phyloP scores from a whole-genome alignment of 345 rosid species.

The Anastatica hierochuntica region DNA sequence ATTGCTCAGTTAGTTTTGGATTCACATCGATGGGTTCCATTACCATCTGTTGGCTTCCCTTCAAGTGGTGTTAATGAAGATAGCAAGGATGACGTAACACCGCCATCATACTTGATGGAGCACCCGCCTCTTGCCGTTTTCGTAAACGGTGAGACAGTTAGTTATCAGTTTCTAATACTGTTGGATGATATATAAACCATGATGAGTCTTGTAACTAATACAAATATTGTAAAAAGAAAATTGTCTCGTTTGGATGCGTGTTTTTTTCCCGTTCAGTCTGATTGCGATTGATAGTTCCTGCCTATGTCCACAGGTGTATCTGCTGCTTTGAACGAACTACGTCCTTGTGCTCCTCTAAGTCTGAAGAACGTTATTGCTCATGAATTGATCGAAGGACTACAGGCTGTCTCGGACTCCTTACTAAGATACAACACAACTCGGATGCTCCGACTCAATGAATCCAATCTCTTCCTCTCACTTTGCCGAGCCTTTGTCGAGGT shows the following conservation, averaged over 20 bases:
- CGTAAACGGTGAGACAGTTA: constrained; percentile 62
- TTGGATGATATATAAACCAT: no score
- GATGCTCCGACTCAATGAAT: constrained; percentile 84
- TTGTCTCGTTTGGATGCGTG: background rate
- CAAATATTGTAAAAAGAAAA: background rate
- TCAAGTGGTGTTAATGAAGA: constrained; percentile 49
- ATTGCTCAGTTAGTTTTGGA: constrained; percentile 98
- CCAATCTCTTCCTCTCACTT: constrained; percentile 74
- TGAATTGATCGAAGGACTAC: constrained; percentile 72
- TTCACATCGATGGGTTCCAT: constrained; percentile 95
- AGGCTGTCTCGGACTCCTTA: constrained; percentile 69
- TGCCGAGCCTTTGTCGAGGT: constrained; percentile 91
- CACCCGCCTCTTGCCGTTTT: constrained; percentile 98
- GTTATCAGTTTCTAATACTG: no score
- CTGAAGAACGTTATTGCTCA: constrained; percentile 66
- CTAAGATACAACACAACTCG: constrained; percentile 80
- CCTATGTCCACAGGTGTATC: constrained; percentile 56
- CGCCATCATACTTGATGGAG: constrained; percentile 92
- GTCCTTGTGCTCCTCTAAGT: constrained; percentile 85
- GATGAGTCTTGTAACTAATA: background rate
- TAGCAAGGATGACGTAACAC: constrained; percentile 79
- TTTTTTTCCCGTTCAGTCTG: background rate
- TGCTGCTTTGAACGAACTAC: constrained; percentile 84
- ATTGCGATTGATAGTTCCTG: background rate
- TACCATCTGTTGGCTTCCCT: constrained; percentile 75